Evolutionary conservation across 2,329 filamentous ascomycete species (phyloP).

Genomic region (Colletotrichum tabaci): DNA sequence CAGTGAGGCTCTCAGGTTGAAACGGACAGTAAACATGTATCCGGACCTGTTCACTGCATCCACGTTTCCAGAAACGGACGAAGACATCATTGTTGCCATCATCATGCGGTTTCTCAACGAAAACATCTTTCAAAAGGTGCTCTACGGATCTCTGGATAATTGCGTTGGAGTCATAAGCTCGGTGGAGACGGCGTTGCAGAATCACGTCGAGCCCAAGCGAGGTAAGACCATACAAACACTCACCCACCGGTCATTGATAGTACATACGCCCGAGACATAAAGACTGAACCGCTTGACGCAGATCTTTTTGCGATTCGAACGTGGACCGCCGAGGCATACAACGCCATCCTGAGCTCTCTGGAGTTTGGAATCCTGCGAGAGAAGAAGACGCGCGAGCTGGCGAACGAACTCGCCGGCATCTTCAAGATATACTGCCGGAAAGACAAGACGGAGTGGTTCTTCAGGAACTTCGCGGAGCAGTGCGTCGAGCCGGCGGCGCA

Average conservation of each 20-base stretch:
- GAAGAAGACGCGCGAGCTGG: slow-evolving; percentile 47
- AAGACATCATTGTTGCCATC: slow-evolving; percentile 54
- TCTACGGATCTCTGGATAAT: slow-evolving; percentile 48
- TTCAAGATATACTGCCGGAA: slow-evolving; percentile 50
- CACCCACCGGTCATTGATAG: too few relatives aligned
- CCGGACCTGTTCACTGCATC: slow-evolving; percentile 52
- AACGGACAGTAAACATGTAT: slow-evolving; percentile 47
- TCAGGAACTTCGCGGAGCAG: slow-evolving; percentile 45
- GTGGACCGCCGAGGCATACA: slow-evolving; percentile 57
- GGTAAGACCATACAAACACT: slow-evolving; percentile 45
- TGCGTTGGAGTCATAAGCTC: slow-evolving; percentile 50
- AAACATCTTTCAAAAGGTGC: slow-evolving; percentile 52
- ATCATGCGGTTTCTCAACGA: slow-evolving; percentile 55
- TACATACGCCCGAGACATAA: too few relatives aligned
- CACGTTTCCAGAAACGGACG: slow-evolving; percentile 55
- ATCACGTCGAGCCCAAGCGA: slow-evolving; percentile 54
- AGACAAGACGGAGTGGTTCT: slow-evolving; percentile 46
- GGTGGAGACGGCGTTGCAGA: slow-evolving; percentile 54
- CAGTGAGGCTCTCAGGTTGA: slow-evolving; percentile 48
- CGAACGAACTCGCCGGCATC: slow-evolving; percentile 47
- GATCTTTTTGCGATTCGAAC: slow-evolving; percentile 55
- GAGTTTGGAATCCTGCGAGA: slow-evolving; percentile 48
- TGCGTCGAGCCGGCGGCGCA: slow-evolving; percentile 55
- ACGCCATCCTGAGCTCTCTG: slow-evolving; percentile 52
- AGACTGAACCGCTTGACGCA: slow-evolving; percentile 27